Conservation (phyloP, 495 filamentous ascomycete genomes). For the Lineolata rhizophorae region DNA sequence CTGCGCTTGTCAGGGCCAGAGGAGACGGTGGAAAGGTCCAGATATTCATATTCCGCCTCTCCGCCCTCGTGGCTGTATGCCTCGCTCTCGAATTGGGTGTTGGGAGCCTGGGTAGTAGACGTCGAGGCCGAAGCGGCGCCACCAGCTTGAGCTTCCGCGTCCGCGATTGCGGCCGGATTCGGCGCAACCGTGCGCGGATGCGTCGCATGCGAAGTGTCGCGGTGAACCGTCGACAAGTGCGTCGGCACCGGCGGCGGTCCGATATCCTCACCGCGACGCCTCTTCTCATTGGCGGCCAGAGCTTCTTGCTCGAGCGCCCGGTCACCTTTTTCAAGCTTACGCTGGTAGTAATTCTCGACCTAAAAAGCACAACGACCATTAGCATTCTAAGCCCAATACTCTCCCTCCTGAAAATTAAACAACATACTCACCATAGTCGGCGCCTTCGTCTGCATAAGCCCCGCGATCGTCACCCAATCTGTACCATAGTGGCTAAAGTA, state of each 20-base stretch:
- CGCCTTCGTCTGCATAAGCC: slow-evolving; percentile 78
- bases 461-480: slow-evolving; percentile 67
- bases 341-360: slow-evolving; percentile 84
- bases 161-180: background rate
- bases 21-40: no score
- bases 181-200: background rate
- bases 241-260: slow-evolving; percentile 41
- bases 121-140: no score
- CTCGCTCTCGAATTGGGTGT: no score
- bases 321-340: slow-evolving; percentile 48
- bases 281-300: slow-evolving; percentile 47
- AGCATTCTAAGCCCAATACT: slow-evolving; percentile 2
- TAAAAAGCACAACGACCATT: slow-evolving; percentile 16
- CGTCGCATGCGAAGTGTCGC: no score
- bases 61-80: no score
- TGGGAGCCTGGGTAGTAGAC: no score
- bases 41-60: no score
- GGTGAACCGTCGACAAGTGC: no score
- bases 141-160: no score
- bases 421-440: slow-evolving; percentile 73
- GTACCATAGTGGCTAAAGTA: slow-evolving; percentile 68
- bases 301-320: slow-evolving; percentile 41
- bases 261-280: slow-evolving; percentile 45
- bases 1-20: no score
- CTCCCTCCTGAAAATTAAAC: background rate